Percentiles rank a stretch among this genome's conserved stretches.
These are phyloP conservation scores for Thalassiosira oceanica DNA, from an alignment of 352 stramenopile species.

Conservation along the genomic window DNA sequence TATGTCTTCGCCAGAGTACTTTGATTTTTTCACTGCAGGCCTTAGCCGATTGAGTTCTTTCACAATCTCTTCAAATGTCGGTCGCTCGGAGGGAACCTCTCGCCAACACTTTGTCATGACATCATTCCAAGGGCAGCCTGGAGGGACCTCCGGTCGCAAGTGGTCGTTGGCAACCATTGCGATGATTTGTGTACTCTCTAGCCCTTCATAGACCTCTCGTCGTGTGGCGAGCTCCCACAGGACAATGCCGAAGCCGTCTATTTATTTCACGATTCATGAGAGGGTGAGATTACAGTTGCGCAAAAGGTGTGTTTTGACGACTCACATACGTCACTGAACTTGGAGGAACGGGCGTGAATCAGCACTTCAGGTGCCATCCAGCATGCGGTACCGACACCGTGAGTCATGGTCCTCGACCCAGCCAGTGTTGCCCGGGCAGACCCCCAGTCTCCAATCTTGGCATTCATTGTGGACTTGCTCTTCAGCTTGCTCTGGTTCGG, in stretches of 20 bases:
- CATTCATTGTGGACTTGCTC: constrained; percentile 65
- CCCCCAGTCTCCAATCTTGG: constrained; percentile 88
- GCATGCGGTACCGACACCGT: constrained; percentile 85
- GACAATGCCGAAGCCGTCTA: constrained; percentile 85
- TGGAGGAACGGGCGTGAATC: constrained; percentile 80
- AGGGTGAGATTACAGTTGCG: no score
- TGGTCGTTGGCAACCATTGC: constrained; percentile 85
- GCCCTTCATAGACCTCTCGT: constrained; percentile 82
- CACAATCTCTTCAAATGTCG: constrained; percentile 81
- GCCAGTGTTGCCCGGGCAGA: constrained; percentile 78
- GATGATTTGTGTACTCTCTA: constrained; percentile 83
- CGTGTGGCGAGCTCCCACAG: constrained; percentile 85
- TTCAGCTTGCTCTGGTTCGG: constrained; percentile 36
- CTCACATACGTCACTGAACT: constrained; percentile 85
- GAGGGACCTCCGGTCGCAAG: constrained; percentile 77
- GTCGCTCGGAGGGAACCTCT: constrained; percentile 77
- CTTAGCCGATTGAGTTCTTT: constrained; percentile 63
- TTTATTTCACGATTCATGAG: no score
- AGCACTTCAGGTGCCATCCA: constrained; percentile 87
- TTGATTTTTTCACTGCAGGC: constrained; percentile 31
- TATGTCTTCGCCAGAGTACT: constrained; percentile 33
- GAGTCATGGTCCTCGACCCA: constrained; percentile 83
- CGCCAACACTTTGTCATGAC: constrained; percentile 84
- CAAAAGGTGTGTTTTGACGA: no score
- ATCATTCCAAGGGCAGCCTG: constrained; percentile 81